These are phyloP conservation scores for Sugiyamaella floridensis DNA, from an alignment of 805 yeast genomes.

Conservation along the genomic window DNA sequence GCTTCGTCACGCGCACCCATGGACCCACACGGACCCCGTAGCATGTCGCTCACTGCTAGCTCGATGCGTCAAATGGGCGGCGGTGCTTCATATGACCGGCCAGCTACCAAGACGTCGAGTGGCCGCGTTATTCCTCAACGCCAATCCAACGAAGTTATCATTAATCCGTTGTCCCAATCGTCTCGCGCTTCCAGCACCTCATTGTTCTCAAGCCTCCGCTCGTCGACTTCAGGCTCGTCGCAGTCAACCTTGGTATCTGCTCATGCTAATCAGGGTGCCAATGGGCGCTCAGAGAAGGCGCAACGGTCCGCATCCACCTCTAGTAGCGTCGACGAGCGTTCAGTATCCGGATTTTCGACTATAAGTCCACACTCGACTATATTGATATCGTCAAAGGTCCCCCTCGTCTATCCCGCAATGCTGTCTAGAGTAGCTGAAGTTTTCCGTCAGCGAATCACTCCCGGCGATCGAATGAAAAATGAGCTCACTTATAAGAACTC, in stretches of 20 bases:
- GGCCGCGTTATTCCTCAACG: constrained; percentile 23
- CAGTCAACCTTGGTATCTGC: neutral
- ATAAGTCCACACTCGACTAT: constrained; percentile 30
- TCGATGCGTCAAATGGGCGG: neutral
- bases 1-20: neutral
- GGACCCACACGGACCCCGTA: constrained; percentile 3
- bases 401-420: constrained; percentile 83
- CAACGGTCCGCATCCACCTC: constrained; percentile 16
- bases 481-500: constrained; percentile 89
- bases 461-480: constrained; percentile 79
- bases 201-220: constrained; percentile 4
- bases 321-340: constrained; percentile 8
- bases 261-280: neutral
- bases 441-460: constrained; percentile 60
- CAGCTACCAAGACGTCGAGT: constrained; percentile 18
- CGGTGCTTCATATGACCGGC: constrained; percentile 1
- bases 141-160: constrained; percentile 9
- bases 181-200: constrained; percentile 7
- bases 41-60: constrained; percentile 15
- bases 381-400: constrained; percentile 46
- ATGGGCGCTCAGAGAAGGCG: constrained; percentile 1
- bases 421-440: constrained; percentile 76
- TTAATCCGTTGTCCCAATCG: neutral
- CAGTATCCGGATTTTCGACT: constrained; percentile 4
- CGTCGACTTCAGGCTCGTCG: neutral